Evolutionary conservation across 257 asterid genomes (phyloP).

Genomic region (Mentha longifolia): DNA sequence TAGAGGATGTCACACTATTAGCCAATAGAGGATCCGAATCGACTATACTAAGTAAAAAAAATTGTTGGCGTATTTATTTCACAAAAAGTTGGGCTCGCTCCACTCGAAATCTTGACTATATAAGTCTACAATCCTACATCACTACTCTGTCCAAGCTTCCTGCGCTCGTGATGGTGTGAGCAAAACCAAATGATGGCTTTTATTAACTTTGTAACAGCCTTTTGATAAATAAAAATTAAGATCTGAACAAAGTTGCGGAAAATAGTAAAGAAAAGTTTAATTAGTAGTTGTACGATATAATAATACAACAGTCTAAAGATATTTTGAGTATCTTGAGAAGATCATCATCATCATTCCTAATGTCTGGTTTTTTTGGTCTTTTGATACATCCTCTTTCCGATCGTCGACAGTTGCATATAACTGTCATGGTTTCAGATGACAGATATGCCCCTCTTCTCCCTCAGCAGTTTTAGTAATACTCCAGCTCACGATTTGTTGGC

Average conservation of each 20-base stretch:
- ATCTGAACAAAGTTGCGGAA: constrained; percentile 1
- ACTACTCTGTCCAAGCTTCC: constrained; percentile 12
- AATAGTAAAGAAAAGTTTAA: constrained; percentile 5
- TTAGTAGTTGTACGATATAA: constrained; percentile 21
- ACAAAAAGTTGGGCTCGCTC: neutral
- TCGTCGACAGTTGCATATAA: constrained; percentile 17
- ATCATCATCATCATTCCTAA: constrained; percentile 34
- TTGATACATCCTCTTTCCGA: constrained; percentile 44
- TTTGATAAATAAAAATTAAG: neutral
- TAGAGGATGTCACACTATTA: too few species aligned
- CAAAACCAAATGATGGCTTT: constrained; percentile 47
- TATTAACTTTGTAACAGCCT: constrained; percentile 16
- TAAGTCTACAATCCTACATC: neutral
- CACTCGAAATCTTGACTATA: neutral
- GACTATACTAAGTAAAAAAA: too few species aligned
- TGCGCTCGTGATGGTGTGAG: constrained; percentile 37
- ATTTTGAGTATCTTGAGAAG: constrained; percentile 28
- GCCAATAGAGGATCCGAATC: too few species aligned
- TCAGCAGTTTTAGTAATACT: neutral
- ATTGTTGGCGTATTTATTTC: too few species aligned
- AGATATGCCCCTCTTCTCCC: constrained; percentile 16
- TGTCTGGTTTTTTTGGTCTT: constrained; percentile 41
- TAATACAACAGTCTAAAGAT: neutral
- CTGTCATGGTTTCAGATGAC: constrained; percentile 33
- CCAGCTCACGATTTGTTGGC: too few species aligned